phyloP scores from a whole-genome alignment of 371 early-diverging fungal genomes.

The Mucor mucedo region DNA sequence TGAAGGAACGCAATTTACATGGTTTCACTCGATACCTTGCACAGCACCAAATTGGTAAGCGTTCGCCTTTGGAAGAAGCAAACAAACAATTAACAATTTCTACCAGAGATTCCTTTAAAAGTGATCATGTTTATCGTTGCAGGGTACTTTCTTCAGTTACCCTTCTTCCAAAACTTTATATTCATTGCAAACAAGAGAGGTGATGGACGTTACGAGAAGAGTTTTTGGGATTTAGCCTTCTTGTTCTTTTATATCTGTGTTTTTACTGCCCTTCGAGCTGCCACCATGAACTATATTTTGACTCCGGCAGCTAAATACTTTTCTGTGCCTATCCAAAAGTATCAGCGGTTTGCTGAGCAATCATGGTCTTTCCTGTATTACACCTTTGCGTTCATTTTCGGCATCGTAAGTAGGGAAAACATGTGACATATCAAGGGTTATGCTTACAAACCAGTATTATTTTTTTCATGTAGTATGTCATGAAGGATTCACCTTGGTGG shows the following conservation, averaged over 20 bases:
- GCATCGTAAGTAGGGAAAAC: constrained; percentile 48
- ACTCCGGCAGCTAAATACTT: constrained; percentile 56
- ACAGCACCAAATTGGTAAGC: not conserved
- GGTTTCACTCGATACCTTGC: not conserved
- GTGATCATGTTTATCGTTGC: constrained; percentile 1
- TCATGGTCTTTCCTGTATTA: constrained; percentile 71
- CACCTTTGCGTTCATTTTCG: constrained; percentile 45
- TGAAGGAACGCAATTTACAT: not conserved
- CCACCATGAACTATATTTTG: constrained; percentile 57
- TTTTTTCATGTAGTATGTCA: constrained; percentile 37
- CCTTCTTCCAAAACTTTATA: constrained; percentile 52
- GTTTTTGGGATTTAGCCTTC: constrained; percentile 60
- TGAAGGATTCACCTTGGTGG: constrained; percentile 69
- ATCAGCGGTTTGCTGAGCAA: constrained; percentile 73
- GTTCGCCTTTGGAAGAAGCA: not conserved
- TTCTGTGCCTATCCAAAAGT: constrained; percentile 51
- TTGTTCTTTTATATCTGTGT: constrained; percentile 64
- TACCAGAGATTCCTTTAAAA: constrained; percentile 4
- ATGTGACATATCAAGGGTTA: not conserved
- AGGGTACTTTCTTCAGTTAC: constrained; percentile 20
- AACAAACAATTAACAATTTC: not conserved
- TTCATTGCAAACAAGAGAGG: constrained; percentile 48
- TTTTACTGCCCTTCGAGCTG: constrained; percentile 67
- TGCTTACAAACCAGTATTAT: not conserved
- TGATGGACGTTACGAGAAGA: constrained; percentile 57